Evolutionary conservation across 2,329 filamentous ascomycete genomes (phyloP).

Genomic region (Penicillium brasilianum): DNA sequence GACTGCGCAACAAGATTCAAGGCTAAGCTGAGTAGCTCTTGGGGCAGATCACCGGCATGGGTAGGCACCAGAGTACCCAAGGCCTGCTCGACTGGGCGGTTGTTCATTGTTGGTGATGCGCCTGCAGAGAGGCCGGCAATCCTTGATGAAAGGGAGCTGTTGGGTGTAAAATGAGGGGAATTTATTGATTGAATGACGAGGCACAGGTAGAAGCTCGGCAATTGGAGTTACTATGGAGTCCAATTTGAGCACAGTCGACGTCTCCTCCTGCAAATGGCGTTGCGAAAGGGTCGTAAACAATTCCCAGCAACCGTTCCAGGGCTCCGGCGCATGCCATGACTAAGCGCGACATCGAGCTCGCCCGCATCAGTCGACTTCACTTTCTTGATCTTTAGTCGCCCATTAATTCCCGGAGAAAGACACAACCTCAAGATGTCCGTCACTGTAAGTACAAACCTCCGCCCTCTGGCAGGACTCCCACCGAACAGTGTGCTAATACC

Average conservation of each 20-base stretch:
- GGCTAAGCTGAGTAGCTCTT: conserved; percentile 72
- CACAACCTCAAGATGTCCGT: conserved; percentile 36
- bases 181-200: neutral
- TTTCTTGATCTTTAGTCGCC: conserved; percentile 3
- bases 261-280: conserved; percentile 3
- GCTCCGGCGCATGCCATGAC: conserved; percentile 21
- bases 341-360: conserved; percentile 23
- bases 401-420: neutral
- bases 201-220: neutral
- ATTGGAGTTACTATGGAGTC: neutral
- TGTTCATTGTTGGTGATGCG: conserved; percentile 61
- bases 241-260: neutral
- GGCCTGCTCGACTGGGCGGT: conserved; percentile 73
- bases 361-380: conserved; percentile 13
- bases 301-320: neutral
- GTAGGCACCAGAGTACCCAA: conserved; percentile 76
- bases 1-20: conserved; percentile 79
- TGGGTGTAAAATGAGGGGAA: neutral
- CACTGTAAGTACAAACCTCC: conserved; percentile 32
- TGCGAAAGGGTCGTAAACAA: conserved; percentile 16
- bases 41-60: conserved; percentile 68
- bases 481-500: neutral
- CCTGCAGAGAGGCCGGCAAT: conserved; percentile 1
- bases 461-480: neutral
- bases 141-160: neutral